A percentile compares a stretch with the other conserved stretches of the same genome.
These are phyloP conservation scores for Nepenthes gracilis DNA, from an alignment of 148 eudicot genomes.

Conservation along the genomic window DNA sequence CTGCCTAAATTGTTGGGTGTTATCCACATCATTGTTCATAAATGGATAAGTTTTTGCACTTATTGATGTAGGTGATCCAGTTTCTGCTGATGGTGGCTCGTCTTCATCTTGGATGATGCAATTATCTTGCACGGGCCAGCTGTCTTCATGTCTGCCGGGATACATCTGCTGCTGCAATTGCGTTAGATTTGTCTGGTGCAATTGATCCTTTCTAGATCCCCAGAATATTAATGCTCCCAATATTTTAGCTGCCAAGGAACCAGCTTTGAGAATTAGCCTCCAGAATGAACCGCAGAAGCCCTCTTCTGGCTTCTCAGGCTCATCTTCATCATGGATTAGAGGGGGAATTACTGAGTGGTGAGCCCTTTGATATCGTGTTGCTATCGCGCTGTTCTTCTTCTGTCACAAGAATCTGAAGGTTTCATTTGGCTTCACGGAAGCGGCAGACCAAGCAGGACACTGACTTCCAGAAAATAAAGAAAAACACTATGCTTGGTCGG, in stretches of 20 bases:
- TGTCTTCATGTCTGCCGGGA: slow-evolving; percentile 6
- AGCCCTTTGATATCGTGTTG: slow-evolving; percentile 41
- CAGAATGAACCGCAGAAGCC: slow-evolving; percentile 56
- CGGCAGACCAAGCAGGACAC: too few relatives aligned
- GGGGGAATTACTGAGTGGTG: slow-evolving; percentile 43
- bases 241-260: slow-evolving; percentile 40
- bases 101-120: slow-evolving; percentile 46
- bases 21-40: slow-evolving; percentile 26
- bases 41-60: slow-evolving; percentile 13
- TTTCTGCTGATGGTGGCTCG: slow-evolving; percentile 36
- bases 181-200: slow-evolving; percentile 17
- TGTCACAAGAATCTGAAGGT: slow-evolving; percentile 28
- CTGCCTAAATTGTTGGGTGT: slow-evolving; percentile 27
- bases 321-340: slow-evolving; percentile 54
- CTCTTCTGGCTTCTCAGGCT: slow-evolving; percentile 50
- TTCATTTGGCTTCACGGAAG: too few relatives aligned
- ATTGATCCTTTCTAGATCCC: slow-evolving; percentile 33
- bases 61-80: slow-evolving; percentile 26
- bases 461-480: too few relatives aligned
- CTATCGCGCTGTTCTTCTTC: slow-evolving; percentile 21
- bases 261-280: slow-evolving; percentile 40
- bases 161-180: slow-evolving; percentile 32
- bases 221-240: slow-evolving; percentile 40
- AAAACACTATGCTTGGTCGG: too few relatives aligned
- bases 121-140: slow-evolving; percentile 62